These are phyloP conservation scores for Pelargonium myrrhifolium DNA, from an alignment of 441 rosid species.

Conservation along the genomic window DNA sequence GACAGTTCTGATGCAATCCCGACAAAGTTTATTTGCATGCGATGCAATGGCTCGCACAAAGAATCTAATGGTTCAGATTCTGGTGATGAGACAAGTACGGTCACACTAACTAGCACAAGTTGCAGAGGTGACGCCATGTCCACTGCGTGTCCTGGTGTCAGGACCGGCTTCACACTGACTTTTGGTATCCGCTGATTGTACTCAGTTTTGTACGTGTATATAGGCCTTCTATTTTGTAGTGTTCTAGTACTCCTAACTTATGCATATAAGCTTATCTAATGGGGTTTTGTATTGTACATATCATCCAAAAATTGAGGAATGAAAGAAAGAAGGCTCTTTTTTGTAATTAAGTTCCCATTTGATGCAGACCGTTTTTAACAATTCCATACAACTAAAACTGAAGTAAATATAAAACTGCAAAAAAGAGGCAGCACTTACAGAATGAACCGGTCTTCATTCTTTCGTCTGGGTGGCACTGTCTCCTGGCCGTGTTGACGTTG, in stretches of 20 bases:
- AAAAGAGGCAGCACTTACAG: background rate
- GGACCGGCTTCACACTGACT: slow-evolving; percentile 26
- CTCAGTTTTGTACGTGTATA: background rate
- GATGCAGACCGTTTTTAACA: too few species aligned
- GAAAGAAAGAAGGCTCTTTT: background rate
- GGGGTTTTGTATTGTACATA: background rate
- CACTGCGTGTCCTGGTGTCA: slow-evolving; percentile 19
- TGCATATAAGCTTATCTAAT: background rate
- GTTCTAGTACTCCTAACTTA: background rate
- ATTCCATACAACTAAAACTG: too few species aligned
- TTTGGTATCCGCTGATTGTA: slow-evolving; percentile 31
- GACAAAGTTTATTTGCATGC: slow-evolving; percentile 35
- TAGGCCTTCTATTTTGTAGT: background rate
- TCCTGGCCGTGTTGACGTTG: slow-evolving; percentile 1
- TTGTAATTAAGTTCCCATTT: background rate
- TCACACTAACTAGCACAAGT: slow-evolving; percentile 20
- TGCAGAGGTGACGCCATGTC: slow-evolving; percentile 39
- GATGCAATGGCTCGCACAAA: slow-evolving; percentile 28
- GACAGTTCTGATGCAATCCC: slow-evolving; percentile 37
- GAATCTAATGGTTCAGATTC: slow-evolving; percentile 14
- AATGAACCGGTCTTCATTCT: background rate
- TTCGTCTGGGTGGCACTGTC: background rate
- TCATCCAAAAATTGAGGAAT: background rate
- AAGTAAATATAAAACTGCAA: background rate
- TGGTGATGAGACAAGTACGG: slow-evolving; percentile 20